Percentiles rank a stretch among this genome's conserved stretches.
Evolutionary conservation across 495 filamentous ascomycete genomes (phyloP).

Genomic region (Copromyces sp.): DNA sequence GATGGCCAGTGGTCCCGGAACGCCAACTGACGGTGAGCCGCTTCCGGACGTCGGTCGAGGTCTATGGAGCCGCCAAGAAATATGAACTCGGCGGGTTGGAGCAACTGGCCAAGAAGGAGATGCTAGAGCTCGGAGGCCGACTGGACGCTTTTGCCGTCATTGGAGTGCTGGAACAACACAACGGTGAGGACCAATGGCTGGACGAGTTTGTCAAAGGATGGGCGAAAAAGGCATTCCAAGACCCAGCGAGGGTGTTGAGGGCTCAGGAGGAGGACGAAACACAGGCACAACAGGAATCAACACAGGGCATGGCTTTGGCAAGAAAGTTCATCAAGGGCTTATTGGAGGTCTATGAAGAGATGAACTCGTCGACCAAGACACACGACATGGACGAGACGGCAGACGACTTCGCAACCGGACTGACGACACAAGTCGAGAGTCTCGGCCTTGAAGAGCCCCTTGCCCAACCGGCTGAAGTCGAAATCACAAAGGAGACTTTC

Average conservation of each 20-base stretch:
- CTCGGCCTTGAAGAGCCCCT: not conserved
- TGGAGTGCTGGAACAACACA: not conserved
- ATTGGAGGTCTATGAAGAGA: not conserved
- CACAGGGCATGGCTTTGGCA: not conserved
- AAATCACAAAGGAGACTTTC: not conserved
- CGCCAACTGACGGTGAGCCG: not conserved
- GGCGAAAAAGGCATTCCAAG: not conserved
- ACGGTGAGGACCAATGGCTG: not conserved
- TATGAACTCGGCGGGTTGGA: conserved; percentile 10
- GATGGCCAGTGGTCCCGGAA: not conserved
- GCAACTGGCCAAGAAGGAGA: conserved; percentile 4
- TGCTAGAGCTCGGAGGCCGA: not conserved
- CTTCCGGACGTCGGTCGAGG: conserved; percentile 3
- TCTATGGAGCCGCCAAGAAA: conserved; percentile 6
- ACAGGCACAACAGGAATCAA: not conserved
- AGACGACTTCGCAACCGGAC: not conserved
- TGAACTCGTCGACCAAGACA: not conserved
- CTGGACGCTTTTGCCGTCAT: not conserved
- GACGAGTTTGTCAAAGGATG: not conserved
- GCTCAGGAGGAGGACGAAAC: not conserved
- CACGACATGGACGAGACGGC: not conserved
- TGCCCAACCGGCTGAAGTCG: not conserved
- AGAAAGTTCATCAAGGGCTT: not conserved
- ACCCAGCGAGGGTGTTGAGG: not conserved
- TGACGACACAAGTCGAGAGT: not conserved